phyloP scores from a whole-genome alignment of 257 asterid species.

The Salvia splendens region DNA sequence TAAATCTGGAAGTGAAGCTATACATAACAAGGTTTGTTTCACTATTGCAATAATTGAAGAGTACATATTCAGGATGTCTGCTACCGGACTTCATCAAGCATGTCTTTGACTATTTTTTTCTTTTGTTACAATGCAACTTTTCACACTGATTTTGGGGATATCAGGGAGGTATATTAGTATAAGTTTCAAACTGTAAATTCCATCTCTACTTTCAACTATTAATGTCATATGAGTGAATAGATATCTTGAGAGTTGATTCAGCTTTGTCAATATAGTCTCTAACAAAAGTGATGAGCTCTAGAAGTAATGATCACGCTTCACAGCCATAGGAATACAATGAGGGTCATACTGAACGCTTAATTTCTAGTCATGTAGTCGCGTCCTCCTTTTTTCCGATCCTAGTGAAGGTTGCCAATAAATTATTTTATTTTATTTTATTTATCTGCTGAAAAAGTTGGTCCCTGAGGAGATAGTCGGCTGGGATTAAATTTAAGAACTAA shows the following conservation, averaged over 20 bases:
- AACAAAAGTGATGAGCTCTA: background rate
- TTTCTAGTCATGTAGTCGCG: background rate
- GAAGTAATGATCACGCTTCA: slow-evolving; percentile 1
- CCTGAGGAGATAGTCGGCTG: background rate
- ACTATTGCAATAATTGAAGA: background rate
- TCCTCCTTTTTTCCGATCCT: background rate
- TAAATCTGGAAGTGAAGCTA: slow-evolving; percentile 1
- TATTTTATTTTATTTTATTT: background rate
- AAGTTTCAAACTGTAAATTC: background rate
- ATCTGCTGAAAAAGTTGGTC: slow-evolving; percentile 17
- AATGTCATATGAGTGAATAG: slow-evolving; percentile 7
- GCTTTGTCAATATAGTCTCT: background rate
- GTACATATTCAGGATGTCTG: background rate
- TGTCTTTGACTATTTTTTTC: slow-evolving; percentile 2
- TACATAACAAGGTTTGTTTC: background rate
- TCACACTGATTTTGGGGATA: background rate
- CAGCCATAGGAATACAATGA: slow-evolving; percentile 5
- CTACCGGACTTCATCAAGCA: slow-evolving; percentile 7
- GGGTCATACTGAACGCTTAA: background rate
- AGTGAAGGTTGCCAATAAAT: slow-evolving; percentile 14
- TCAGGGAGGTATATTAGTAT: background rate
- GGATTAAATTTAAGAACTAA: background rate
- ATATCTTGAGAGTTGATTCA: background rate
- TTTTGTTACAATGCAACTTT: background rate
- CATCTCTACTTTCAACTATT: slow-evolving; percentile 13